Percentiles rank a stretch among this genome's conserved stretches.
phyloP scores from a whole-genome alignment of 805 yeast genomes.

The Metschnikowia cerradonensis region DNA sequence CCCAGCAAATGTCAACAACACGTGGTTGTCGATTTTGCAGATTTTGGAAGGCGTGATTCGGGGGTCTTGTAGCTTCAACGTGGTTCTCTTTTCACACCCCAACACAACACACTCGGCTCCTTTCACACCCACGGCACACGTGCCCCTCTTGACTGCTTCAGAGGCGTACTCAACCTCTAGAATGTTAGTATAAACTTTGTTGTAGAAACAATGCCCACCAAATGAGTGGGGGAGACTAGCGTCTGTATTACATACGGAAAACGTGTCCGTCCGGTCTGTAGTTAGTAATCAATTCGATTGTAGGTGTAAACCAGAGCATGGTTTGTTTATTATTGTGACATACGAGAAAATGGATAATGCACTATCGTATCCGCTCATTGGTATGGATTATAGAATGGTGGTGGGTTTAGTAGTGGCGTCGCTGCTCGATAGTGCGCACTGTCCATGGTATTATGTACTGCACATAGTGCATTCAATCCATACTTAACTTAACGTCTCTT shows the following conservation, averaged over 20 bases:
- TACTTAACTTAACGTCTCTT: too few relatives aligned
- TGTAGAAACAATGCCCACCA: background rate
- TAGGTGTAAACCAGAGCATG: too few relatives aligned
- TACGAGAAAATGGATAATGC: constrained; percentile 95
- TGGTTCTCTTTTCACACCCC: constrained; percentile 95
- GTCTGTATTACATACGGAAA: constrained; percentile 57
- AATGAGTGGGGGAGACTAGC: background rate
- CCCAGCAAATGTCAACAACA: constrained; percentile 92
- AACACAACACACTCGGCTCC: constrained; percentile 85
- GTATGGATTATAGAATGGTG: background rate
- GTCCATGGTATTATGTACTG: background rate
- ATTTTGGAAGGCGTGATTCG: constrained; percentile 94
- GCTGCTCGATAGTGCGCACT: constrained; percentile 7
- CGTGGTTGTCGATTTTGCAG: constrained; percentile 85
- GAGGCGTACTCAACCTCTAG: constrained; percentile 91
- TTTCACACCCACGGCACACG: constrained; percentile 96
- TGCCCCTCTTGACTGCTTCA: constrained; percentile 97
- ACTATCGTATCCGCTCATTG: constrained; percentile 98
- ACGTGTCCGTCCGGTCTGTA: constrained; percentile 97
- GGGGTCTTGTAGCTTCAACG: constrained; percentile 92
- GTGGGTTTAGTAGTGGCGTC: constrained; percentile 7
- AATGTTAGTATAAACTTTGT: constrained; percentile 26
- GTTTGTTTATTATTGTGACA: constrained; percentile 27
- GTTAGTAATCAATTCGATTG: constrained; percentile 25
- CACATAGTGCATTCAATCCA: background rate